Evolutionary conservation across 495 filamentous ascomycete genomes (phyloP), one percentile per base, ranked within the genome.

Genomic region (Annulohypoxylon nitens): DNA sequence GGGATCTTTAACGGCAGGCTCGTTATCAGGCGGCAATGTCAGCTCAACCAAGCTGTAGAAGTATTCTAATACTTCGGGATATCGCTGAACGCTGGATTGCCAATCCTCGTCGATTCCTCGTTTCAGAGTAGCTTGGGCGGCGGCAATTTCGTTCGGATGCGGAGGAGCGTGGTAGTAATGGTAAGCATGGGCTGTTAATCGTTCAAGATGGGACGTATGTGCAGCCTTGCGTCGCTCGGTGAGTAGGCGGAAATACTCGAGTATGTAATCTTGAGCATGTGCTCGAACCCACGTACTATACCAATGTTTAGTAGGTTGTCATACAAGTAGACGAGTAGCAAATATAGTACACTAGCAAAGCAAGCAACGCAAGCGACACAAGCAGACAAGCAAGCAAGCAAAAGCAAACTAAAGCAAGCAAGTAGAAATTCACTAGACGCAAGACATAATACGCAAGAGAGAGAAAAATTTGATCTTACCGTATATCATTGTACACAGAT

Each of bases 31-130:
- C 0, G 90, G 90, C 6, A 91, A 77, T 48, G 83, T 85, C 63
- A 91, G 70, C 69, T 90, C 88, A 14, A 92, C 86, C 26, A 91
- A 80, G 64, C 86, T 84, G 81, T 87, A 93, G 73, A 89, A 93
- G 75, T 92, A 91, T 79, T 93, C 90, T 43, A 93, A 82, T 26
- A 93, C 90, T 74, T 92, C 89, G 4, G 91, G 91, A 70, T 93
- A 93, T 59, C 87, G 83, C 61, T 92, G 88, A 39, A 92, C 90
- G 33, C 86, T 88, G 7, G 85, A 82, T 71, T 87, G 84, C 91
- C 91, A 93, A 81, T 93, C 91, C 39, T 91, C 90, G 75, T 92
- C 90, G 77, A 93, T 90, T 70, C 89, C 91, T 41, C 86, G 83
- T 78, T 91, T 90, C 61, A 92, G 84, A 69, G 85, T 81, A 7